These are phyloP conservation scores for Penicillium sp. DNA, from an alignment of 2,329 filamentous ascomycete genomes.

Conservation along the genomic window DNA sequence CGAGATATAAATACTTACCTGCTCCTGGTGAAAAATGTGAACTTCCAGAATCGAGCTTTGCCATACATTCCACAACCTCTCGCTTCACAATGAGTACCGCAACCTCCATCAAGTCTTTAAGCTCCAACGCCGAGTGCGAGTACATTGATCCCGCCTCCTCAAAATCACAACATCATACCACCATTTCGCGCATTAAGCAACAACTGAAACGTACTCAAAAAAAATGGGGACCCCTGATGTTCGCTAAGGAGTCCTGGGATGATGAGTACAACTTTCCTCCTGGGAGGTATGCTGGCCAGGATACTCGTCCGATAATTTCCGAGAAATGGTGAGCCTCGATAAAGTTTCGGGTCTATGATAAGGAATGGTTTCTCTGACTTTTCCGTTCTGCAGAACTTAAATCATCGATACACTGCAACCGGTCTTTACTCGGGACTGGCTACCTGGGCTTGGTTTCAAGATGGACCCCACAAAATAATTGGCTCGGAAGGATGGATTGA, in stretches of 20 bases:
- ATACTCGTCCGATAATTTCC: conserved; percentile 37
- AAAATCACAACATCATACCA: background rate
- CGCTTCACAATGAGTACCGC: background rate
- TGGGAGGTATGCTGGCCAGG: conserved; percentile 19
- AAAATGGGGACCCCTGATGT: conserved; percentile 20
- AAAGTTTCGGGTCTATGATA: background rate
- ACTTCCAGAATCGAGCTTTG: background rate
- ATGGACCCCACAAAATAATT: background rate
- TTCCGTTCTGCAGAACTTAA: background rate
- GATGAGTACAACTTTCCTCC: conserved; percentile 24
- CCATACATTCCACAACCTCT: background rate
- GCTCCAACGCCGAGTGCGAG: background rate
- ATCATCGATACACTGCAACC: background rate
- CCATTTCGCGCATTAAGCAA: conserved; percentile 6
- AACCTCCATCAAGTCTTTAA: background rate
- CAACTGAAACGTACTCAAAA: conserved; percentile 7
- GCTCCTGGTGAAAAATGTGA: background rate
- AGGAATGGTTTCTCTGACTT: background rate
- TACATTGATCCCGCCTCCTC: background rate
- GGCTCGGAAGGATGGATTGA: background rate
- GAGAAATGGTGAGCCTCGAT: background rate
- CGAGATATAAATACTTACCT: background rate
- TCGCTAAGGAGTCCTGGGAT: conserved; percentile 18
- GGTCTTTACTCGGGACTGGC: background rate
- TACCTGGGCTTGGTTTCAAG: background rate